Conservation (phyloP, 495 filamentous ascomycete genomes). For the Neurospora pannonica region DNA sequence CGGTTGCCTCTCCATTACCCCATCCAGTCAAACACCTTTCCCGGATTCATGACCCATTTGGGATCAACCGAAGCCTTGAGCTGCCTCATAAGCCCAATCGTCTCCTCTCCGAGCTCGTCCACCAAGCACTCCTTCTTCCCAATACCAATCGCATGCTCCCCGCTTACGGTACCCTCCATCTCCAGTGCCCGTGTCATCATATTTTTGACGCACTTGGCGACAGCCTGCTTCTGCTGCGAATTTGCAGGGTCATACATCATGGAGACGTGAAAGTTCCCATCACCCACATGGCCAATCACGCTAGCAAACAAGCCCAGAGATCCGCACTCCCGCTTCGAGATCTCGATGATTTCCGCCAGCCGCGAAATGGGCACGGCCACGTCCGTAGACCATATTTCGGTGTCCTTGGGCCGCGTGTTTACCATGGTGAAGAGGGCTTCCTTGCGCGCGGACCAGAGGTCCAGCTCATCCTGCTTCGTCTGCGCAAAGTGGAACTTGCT, state of each 20-base stretch:
- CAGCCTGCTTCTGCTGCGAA: constrained; percentile 11
- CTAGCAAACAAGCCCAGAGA: constrained; percentile 56
- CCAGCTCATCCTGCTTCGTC: constrained; percentile 46
- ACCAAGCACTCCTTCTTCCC: constrained; percentile 24
- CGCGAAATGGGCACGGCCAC: constrained; percentile 61
- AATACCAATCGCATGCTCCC: constrained; percentile 29
- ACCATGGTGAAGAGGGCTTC: constrained; percentile 54
- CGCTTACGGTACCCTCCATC: constrained; percentile 30
- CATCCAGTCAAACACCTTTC: constrained; percentile 25
- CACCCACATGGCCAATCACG: constrained; percentile 66
- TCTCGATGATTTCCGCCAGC: constrained; percentile 58
- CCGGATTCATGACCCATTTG: constrained; percentile 27
- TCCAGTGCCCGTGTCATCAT: constrained; percentile 27
- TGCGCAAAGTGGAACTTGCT: constrained; percentile 50
- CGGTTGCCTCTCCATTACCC: not conserved
- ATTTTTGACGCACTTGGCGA: constrained; percentile 12
- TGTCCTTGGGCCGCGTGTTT: constrained; percentile 36
- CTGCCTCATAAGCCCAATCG: constrained; percentile 22
- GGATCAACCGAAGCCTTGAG: constrained; percentile 25
- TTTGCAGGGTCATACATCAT: constrained; percentile 24
- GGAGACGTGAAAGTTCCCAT: constrained; percentile 28
- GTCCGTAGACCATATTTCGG: constrained; percentile 60
- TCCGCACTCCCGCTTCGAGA: constrained; percentile 53
- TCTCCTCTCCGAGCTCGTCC: constrained; percentile 22
- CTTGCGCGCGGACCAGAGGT: constrained; percentile 61